Evolutionary conservation across 2,329 filamentous ascomycete species (phyloP).

Genomic region (Phialophora macrospora): DNA sequence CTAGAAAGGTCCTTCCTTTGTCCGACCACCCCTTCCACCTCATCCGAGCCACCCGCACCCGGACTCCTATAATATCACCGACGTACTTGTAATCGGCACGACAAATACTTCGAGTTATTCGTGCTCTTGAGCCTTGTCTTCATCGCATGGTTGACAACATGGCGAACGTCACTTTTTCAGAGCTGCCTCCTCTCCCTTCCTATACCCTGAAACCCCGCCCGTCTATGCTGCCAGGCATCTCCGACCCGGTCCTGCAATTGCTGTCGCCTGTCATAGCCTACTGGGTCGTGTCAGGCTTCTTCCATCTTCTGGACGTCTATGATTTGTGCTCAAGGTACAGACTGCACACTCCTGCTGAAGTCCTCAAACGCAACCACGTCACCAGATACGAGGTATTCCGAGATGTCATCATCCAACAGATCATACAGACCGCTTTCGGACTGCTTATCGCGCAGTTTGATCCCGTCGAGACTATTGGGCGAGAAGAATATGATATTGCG

Average conservation of each 20-base stretch:
- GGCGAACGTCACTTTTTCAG: slow-evolving; percentile 29
- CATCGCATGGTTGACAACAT: slow-evolving; percentile 29
- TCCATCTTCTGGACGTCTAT: slow-evolving; percentile 83
- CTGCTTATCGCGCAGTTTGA: slow-evolving; percentile 73
- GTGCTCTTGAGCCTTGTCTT: neutral
- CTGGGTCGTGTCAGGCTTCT: slow-evolving; percentile 83
- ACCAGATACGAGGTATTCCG: slow-evolving; percentile 82
- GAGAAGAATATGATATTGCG: slow-evolving; percentile 82
- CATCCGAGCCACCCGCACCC: slow-evolving; percentile 27
- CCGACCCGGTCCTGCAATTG: slow-evolving; percentile 79
- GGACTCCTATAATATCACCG: slow-evolving; percentile 20
- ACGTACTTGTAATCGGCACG: neutral
- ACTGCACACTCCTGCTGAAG: slow-evolving; percentile 91
- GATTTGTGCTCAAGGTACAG: slow-evolving; percentile 90
- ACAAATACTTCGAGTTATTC: neutral
- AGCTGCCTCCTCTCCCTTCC: slow-evolving; percentile 82
- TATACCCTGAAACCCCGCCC: slow-evolving; percentile 74
- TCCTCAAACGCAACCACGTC: slow-evolving; percentile 84
- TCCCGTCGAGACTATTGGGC: slow-evolving; percentile 72
- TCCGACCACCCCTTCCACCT: slow-evolving; percentile 19
- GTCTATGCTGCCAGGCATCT: slow-evolving; percentile 75
- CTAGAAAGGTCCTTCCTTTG: slow-evolving; percentile 16
- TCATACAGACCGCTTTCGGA: slow-evolving; percentile 80
- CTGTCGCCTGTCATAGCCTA: slow-evolving; percentile 81
- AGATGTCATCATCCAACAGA: slow-evolving; percentile 89